Conservation (phyloP, 1,284 basidiomycete species). For the Pascua sp. region DNA sequence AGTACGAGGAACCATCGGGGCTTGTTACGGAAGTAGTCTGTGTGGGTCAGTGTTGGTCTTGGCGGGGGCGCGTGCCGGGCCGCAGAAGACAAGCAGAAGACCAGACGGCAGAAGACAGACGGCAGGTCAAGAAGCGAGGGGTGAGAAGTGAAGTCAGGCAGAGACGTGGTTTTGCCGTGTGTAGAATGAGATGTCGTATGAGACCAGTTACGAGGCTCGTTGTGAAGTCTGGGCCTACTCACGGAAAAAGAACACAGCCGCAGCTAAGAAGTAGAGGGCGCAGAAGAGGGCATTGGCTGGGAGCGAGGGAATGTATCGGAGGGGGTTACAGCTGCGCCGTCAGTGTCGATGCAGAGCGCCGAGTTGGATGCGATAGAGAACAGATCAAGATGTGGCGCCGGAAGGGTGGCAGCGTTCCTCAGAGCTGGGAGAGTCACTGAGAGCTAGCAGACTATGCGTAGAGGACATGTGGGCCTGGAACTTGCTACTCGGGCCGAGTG, state of each 20-base stretch:
- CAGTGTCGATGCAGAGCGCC: no score
- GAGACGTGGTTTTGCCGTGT: no score
- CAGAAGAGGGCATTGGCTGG: conserved; percentile 58
- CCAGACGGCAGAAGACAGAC: not conserved
- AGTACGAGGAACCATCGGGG: conserved; percentile 16
- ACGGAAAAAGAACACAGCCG: conserved; percentile 55
- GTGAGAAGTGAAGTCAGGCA: not conserved
- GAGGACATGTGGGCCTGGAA: no score
- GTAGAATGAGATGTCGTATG: no score
- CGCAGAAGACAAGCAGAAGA: no score
- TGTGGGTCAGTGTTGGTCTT: not conserved
- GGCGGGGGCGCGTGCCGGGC: not conserved
- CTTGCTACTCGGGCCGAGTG: no score
- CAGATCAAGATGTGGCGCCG: not conserved
- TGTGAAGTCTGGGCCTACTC: conserved; percentile 27
- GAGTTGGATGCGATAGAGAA: not conserved
- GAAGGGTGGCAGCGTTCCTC: no score
- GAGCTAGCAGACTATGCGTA: not conserved
- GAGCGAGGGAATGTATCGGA: conserved; percentile 61
- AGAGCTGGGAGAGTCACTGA: no score
- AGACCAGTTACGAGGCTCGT: not conserved
- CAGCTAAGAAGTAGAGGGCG: conserved; percentile 55
- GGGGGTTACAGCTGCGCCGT: conserved; percentile 37
- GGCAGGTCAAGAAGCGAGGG: no score
- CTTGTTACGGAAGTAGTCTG: conserved; percentile 14